Percentiles rank a stretch among this genome's conserved stretches.
Evolutionary conservation across 73 alveolate genomes (phyloP).

Genomic region (Paramecium octaurelia): DNA sequence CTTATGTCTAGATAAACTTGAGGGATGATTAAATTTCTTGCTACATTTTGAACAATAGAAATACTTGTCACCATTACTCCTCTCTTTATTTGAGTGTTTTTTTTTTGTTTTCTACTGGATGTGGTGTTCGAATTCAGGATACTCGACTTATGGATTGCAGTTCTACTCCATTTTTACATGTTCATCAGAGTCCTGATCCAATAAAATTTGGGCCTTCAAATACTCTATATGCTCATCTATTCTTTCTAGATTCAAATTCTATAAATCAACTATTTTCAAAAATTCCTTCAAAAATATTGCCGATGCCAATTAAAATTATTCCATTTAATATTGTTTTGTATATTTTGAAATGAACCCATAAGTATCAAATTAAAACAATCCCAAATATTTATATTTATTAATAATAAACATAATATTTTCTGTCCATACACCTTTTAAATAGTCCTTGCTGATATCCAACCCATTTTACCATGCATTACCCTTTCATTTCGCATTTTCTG

Average conservation of each 20-base stretch:
- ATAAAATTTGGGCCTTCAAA: background rate
- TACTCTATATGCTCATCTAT: background rate
- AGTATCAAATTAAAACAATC: background rate
- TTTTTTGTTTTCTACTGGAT: background rate
- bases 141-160: background rate
- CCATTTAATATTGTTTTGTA: background rate
- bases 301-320: background rate
- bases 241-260: background rate
- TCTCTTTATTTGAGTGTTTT: background rate
- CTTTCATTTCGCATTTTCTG: background rate
- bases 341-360: background rate
- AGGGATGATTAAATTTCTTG: background rate
- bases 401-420: background rate
- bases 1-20: background rate
- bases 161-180: background rate
- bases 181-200: background rate
- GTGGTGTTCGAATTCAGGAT: background rate
- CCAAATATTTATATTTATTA: background rate
- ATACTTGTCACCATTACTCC: background rate
- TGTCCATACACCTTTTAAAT: background rate
- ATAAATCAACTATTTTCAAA: background rate
- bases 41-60: background rate
- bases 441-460: background rate
- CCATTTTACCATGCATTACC: background rate
- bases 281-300: background rate